These are phyloP conservation scores for Globisporangium okanoganense DNA, from an alignment of 352 stramenopile genomes.

Conservation along the genomic window DNA sequence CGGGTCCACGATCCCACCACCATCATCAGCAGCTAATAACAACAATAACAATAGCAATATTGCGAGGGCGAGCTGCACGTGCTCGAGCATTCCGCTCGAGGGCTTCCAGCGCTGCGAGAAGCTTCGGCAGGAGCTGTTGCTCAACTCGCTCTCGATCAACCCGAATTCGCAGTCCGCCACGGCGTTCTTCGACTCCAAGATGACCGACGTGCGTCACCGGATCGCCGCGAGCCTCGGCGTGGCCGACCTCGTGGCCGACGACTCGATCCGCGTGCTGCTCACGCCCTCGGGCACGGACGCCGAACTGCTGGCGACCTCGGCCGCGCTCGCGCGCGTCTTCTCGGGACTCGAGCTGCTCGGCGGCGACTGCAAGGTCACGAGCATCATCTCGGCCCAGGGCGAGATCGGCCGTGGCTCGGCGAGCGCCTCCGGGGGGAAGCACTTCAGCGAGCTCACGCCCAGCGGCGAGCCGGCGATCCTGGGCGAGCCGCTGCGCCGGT, in stretches of 20 bases:
- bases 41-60: no score
- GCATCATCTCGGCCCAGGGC: conserved; percentile 76
- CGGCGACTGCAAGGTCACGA: conserved; percentile 57
- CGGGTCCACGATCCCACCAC: conserved; percentile 55
- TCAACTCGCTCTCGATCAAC: conserved; percentile 82
- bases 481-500: conserved; percentile 48
- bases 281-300: conserved; percentile 85
- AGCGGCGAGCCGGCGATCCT: conserved; percentile 46
- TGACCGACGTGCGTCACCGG: conserved; percentile 45
- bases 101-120: conserved; percentile 63
- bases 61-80: conserved; percentile 79
- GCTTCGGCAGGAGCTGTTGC: conserved; percentile 66
- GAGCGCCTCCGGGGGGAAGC: conserved; percentile 62
- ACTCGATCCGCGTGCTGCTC: conserved; percentile 55
- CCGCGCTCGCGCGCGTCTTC: conserved; percentile 61
- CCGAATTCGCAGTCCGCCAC: conserved; percentile 65
- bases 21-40: conserved; percentile 21
- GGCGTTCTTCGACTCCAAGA: conserved; percentile 68
- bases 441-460: conserved; percentile 82
- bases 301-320: conserved; percentile 75
- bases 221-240: conserved; percentile 59
- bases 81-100: conserved; percentile 70
- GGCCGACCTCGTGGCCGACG: conserved; percentile 42
- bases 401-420: conserved; percentile 84
- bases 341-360: conserved; percentile 37